These are phyloP conservation scores for Ceratobasidium sp. DNA, from an alignment of 1,284 basidiomycete genomes.

Conservation along the genomic window DNA sequence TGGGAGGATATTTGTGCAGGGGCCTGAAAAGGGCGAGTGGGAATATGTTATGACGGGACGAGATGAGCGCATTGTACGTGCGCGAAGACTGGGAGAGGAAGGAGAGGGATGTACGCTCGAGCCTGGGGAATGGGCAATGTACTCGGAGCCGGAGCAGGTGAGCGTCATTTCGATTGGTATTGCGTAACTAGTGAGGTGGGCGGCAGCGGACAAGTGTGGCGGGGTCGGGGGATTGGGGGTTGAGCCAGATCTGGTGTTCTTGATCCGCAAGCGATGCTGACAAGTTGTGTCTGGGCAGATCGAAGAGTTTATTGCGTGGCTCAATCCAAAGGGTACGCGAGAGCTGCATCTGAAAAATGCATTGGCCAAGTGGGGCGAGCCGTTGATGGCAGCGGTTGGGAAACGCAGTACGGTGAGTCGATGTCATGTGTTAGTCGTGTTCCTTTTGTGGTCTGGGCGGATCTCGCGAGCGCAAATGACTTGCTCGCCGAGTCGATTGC, in stretches of 20 bases:
- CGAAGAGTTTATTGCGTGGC: constrained; percentile 86
- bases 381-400: constrained; percentile 85
- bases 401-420: constrained; percentile 75
- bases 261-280: constrained; percentile 35
- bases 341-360: constrained; percentile 86
- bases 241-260: constrained; percentile 26
- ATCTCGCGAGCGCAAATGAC: constrained; percentile 5
- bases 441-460: constrained; percentile 16
- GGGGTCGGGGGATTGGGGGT: constrained; percentile 14
- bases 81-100: constrained; percentile 78
- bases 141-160: constrained; percentile 89
- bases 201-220: constrained; percentile 12
- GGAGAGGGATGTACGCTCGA: constrained; percentile 78
- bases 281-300: constrained; percentile 63
- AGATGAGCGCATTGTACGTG: constrained; percentile 61
- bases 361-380: constrained; percentile 86
- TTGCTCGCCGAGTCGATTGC: no score
- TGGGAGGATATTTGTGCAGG: constrained; percentile 91
- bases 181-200: constrained; percentile 22
- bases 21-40: constrained; percentile 80
- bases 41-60: constrained; percentile 71
- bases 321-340: constrained; percentile 90
- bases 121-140: constrained; percentile 89
- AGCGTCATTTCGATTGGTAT: constrained; percentile 48
- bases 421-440: constrained; percentile 9